Evolutionary conservation across 345 rosid species (phyloP).

Genomic region (Murraya koenigii): DNA sequence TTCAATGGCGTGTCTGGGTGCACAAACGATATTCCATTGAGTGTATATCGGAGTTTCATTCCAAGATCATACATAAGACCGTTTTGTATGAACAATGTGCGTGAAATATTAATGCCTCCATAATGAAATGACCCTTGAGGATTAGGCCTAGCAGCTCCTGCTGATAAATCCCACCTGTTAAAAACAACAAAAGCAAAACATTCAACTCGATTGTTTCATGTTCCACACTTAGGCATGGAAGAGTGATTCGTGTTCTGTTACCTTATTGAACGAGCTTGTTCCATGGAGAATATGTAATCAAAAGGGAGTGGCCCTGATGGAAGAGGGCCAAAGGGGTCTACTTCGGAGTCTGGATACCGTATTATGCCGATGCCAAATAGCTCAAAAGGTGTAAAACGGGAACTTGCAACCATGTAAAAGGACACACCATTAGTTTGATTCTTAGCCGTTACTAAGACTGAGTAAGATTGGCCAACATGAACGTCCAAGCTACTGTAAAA

Average conservation of each 20-base stretch:
- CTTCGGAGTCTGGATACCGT: conserved; percentile 32
- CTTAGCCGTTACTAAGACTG: conserved; percentile 35
- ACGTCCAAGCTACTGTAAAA: conserved; percentile 29
- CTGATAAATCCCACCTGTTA: conserved; percentile 36
- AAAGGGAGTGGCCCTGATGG: conserved; percentile 24
- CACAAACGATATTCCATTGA: conserved; percentile 41
- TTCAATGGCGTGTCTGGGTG: conserved; percentile 41
- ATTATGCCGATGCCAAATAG: conserved; percentile 29
- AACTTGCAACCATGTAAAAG: conserved; percentile 44
- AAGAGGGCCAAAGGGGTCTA: conserved; percentile 20
- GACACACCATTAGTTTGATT: conserved; percentile 21
- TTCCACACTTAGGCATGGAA: no score
- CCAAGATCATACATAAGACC: conserved; percentile 11
- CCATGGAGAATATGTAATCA: conserved; percentile 40
- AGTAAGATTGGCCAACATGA: conserved; percentile 42
- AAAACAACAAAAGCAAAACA: background rate
- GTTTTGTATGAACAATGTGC: conserved; percentile 36
- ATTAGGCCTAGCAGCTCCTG: conserved; percentile 47
- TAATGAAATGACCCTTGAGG: conserved; percentile 54
- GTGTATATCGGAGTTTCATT: conserved; percentile 27
- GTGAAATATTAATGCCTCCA: conserved; percentile 35
- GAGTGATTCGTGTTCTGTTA: background rate
- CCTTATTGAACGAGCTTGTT: conserved; percentile 46
- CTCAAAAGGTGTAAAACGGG: conserved; percentile 30
- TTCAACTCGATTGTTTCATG: background rate